Evolutionary conservation across 2,329 filamentous ascomycete species (phyloP).

Genomic region (Fusarium domesticum): DNA sequence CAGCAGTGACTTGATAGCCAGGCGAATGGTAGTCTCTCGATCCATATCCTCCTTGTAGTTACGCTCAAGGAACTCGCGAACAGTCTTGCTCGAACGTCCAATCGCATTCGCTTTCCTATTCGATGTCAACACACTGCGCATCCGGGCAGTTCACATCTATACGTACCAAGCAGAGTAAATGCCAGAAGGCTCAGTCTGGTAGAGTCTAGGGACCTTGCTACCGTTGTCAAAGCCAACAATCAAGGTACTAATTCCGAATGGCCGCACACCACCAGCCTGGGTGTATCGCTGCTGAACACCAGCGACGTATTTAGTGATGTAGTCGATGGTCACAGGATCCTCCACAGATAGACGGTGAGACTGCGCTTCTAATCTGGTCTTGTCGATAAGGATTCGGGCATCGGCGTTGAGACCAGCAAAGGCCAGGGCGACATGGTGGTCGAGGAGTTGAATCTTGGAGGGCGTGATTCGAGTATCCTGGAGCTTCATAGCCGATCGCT

Average conservation of each 20-base stretch:
- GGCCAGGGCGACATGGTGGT: slow-evolving; percentile 93
- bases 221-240: slow-evolving; percentile 98
- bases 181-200: slow-evolving; percentile 98
- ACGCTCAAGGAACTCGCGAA: slow-evolving; percentile 95
- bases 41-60: slow-evolving; percentile 99
- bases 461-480: slow-evolving; percentile 99
- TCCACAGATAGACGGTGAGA: slow-evolving; percentile 96
- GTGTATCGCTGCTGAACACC: slow-evolving; percentile 99
- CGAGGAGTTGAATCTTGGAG: slow-evolving; percentile 95
- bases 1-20: slow-evolving; percentile 96
- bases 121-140: slow-evolving; percentile 8
- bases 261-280: slow-evolving; percentile 94
- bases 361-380: slow-evolving; percentile 94
- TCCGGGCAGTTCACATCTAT: neutral
- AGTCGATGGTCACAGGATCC: slow-evolving; percentile 96
- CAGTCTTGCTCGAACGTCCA: slow-evolving; percentile 96
- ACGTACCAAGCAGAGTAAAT: slow-evolving; percentile 97
- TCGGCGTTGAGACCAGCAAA: slow-evolving; percentile 98
- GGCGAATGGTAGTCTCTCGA: slow-evolving; percentile 88
- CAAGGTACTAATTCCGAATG: slow-evolving; percentile 97
- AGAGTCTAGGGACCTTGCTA: slow-evolving; percentile 82
- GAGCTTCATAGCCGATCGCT: slow-evolving; percentile 98
- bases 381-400: slow-evolving; percentile 96
- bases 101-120: slow-evolving; percentile 98
- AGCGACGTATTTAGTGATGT: slow-evolving; percentile 98